Conservation (phyloP, 2,329 filamentous ascomycete species). For the Apiospora kogelbergensis region DNA sequence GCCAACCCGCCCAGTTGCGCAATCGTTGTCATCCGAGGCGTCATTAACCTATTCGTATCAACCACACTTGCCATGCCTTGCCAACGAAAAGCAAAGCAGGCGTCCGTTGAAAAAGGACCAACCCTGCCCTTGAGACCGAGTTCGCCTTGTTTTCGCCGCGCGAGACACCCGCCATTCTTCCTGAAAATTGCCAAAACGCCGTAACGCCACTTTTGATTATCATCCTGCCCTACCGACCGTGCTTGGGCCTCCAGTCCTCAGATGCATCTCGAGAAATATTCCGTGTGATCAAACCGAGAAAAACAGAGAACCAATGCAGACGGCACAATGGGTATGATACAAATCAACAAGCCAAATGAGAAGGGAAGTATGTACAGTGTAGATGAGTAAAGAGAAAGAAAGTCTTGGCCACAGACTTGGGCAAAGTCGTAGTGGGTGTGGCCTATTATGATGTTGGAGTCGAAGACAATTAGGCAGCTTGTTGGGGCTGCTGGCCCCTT, state of each 20-base stretch:
- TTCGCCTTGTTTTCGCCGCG: not conserved
- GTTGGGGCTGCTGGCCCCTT: constrained; percentile 27
- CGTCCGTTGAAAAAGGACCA: not conserved
- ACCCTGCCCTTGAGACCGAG: not conserved
- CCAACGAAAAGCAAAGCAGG: not conserved
- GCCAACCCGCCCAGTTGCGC: not conserved
- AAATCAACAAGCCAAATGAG: constrained; percentile 27
- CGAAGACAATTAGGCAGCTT: constrained; percentile 26
- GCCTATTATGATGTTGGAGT: constrained; percentile 11
- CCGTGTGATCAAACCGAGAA: constrained; percentile 22
- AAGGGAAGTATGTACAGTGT: constrained; percentile 9
- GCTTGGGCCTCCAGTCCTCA: constrained; percentile 25
- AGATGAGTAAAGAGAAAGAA: not conserved
- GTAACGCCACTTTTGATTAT: constrained; percentile 13
- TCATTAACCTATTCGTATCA: constrained; percentile 3
- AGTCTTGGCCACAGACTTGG: not conserved
- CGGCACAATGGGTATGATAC: constrained; percentile 35
- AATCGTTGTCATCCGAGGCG: not conserved
- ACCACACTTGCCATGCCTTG: not conserved
- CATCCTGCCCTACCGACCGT: constrained; percentile 10
- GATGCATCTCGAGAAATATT: constrained; percentile 26
- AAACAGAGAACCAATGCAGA: constrained; percentile 26
- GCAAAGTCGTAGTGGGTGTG: not conserved
- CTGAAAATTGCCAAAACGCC: constrained; percentile 11
- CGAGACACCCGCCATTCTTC: not conserved